These are phyloP conservation scores for Osmanthus fragrans DNA, from an alignment of 257 asterid genomes.

Conservation along the genomic window DNA sequence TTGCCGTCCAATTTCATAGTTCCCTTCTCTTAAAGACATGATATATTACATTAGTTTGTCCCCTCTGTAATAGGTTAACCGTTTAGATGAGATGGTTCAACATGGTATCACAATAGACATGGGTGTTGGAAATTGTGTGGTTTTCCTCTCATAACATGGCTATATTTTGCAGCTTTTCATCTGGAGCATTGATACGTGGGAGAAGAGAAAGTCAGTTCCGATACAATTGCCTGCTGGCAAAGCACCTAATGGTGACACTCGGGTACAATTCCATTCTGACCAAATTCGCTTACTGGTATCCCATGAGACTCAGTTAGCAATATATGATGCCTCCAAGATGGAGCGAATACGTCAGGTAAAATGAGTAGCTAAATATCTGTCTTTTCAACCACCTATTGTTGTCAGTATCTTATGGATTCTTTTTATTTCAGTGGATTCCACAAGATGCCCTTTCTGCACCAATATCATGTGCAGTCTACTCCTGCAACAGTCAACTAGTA, in stretches of 20 bases:
- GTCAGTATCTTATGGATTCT: conserved; percentile 21
- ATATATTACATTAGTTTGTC: background rate
- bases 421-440: conserved; percentile 77
- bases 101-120: background rate
- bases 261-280: conserved; percentile 88
- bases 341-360: conserved; percentile 87
- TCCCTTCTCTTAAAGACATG: background rate
- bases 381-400: background rate
- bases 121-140: background rate
- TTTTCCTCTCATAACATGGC: background rate
- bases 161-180: conserved; percentile 60
- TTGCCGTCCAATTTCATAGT: background rate
- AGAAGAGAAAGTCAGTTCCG: conserved; percentile 72
- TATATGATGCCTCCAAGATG: conserved; percentile 89
- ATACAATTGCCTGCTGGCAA: conserved; percentile 89
- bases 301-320: conserved; percentile 88
- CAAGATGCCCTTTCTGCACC: conserved; percentile 90
- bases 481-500: conserved; percentile 90
- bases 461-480: conserved; percentile 82
- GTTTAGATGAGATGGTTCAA: background rate
- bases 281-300: conserved; percentile 80
- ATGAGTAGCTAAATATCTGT: background rate
- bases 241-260: conserved; percentile 87
- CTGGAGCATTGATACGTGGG: conserved; percentile 99
- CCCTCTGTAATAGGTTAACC: background rate